Percentiles rank a stretch among this genome's conserved stretches.
These are phyloP conservation scores for Globisporangium okanoganense DNA, from an alignment of 352 stramenopile genomes.

Conservation along the genomic window DNA sequence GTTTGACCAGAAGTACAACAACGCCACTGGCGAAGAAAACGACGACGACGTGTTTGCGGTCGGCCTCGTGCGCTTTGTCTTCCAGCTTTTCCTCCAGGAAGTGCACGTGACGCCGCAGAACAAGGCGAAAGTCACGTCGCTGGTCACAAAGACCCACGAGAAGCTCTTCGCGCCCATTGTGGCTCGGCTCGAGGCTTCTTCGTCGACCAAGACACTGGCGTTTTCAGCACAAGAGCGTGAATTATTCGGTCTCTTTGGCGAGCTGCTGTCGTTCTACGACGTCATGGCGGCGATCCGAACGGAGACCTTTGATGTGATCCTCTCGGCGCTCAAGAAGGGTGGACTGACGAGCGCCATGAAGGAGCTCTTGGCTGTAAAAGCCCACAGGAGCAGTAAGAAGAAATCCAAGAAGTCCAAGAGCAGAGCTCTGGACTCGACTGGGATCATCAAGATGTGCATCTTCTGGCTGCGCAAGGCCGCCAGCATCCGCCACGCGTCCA, in stretches of 20 bases:
- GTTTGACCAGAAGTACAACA: slow-evolving; percentile 23
- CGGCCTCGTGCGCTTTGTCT: slow-evolving; percentile 61
- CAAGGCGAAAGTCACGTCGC: slow-evolving; percentile 45
- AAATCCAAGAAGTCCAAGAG: slow-evolving; percentile 1
- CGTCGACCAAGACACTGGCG: slow-evolving; percentile 2
- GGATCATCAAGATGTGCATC: slow-evolving; percentile 77
- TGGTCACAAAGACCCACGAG: slow-evolving; percentile 52
- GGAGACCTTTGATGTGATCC: slow-evolving; percentile 45
- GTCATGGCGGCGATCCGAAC: slow-evolving; percentile 32
- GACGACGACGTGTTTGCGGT: slow-evolving; percentile 20
- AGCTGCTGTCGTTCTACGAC: slow-evolving; percentile 71
- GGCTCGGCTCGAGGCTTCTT: slow-evolving; percentile 13
- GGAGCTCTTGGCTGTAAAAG: slow-evolving; percentile 28
- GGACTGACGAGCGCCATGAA: slow-evolving; percentile 33
- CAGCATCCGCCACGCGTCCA: slow-evolving; percentile 16
- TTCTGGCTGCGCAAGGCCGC: slow-evolving; percentile 43
- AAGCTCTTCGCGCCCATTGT: slow-evolving; percentile 39
- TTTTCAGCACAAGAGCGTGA: slow-evolving; percentile 54
- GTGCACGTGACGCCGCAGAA: slow-evolving; percentile 79
- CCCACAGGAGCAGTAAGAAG: slow-evolving; percentile 9
- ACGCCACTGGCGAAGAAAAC: not conserved
- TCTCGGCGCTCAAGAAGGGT: slow-evolving; percentile 34
- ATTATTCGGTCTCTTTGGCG: slow-evolving; percentile 68
- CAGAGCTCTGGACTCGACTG: slow-evolving; percentile 30
- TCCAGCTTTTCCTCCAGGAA: slow-evolving; percentile 76